These are phyloP conservation scores for Penicillium angulare DNA, from an alignment of 495 filamentous ascomycete genomes.

Conservation along the genomic window DNA sequence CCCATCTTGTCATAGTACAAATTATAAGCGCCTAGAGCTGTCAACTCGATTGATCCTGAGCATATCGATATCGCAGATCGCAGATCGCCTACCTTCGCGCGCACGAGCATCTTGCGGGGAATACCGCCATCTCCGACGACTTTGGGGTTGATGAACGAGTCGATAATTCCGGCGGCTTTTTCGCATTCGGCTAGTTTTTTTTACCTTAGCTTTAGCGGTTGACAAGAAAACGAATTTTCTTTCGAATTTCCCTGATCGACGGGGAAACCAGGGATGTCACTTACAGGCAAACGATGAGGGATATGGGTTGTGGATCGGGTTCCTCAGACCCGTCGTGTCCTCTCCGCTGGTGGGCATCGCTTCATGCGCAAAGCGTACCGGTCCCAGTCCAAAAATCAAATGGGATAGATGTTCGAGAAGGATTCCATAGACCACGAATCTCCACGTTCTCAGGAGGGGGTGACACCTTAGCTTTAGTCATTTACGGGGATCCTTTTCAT, in stretches of 20 bases:
- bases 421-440: not conserved
- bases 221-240: too few relatives aligned
- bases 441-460: slow-evolving; percentile 2
- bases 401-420: not conserved
- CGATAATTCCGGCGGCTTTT: slow-evolving; percentile 19
- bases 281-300: slow-evolving; percentile 15
- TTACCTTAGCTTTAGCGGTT: too few relatives aligned
- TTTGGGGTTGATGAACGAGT: slow-evolving; percentile 19
- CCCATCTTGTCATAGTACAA: slow-evolving; percentile 83
- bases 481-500: not conserved
- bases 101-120: slow-evolving; percentile 13
- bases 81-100: slow-evolving; percentile 17
- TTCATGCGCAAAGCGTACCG: not conserved
- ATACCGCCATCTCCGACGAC: slow-evolving; percentile 10
- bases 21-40: slow-evolving; percentile 3
- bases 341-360: slow-evolving; percentile 1
- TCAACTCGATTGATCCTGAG: not conserved
- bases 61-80: too few relatives aligned
- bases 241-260: too few relatives aligned
- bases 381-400: not conserved
- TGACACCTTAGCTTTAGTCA: slow-evolving; percentile 5
- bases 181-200: slow-evolving; percentile 15
- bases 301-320: slow-evolving; percentile 19
- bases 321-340: not conserved
- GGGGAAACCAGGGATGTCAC: not conserved